Conservation (phyloP, 2,329 filamentous ascomycete species). For the Phialemonium atrogriseum region DNA sequence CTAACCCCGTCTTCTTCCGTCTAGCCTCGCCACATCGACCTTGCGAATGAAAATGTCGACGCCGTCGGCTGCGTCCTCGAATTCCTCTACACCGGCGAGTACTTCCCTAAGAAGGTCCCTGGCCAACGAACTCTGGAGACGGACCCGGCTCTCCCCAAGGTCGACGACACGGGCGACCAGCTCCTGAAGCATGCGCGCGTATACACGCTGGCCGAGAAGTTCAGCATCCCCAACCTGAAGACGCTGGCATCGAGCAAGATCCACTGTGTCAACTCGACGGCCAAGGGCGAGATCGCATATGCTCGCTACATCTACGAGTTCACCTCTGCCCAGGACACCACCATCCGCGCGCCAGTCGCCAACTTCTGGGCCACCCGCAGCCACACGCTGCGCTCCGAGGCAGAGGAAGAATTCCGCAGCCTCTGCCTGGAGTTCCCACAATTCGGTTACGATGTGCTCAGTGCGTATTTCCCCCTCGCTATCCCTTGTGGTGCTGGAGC, state of each 20-base stretch:
- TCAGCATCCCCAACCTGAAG: slow-evolving; percentile 60
- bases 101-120: slow-evolving; percentile 65
- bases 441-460: slow-evolving; percentile 88
- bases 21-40: slow-evolving; percentile 58
- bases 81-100: slow-evolving; percentile 78
- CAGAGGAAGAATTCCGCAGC: slow-evolving; percentile 73
- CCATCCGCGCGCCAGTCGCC: slow-evolving; percentile 75
- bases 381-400: slow-evolving; percentile 76
- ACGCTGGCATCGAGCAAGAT: slow-evolving; percentile 81
- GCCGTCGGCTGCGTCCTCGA: slow-evolving; percentile 74
- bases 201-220: slow-evolving; percentile 80
- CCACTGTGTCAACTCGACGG: slow-evolving; percentile 80
- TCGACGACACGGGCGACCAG: slow-evolving; percentile 73
- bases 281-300: slow-evolving; percentile 84
- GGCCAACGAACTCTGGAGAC: slow-evolving; percentile 60
- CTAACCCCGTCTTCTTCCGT: slow-evolving; percentile 1
- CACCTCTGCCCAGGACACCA: slow-evolving; percentile 58
- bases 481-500: neutral
- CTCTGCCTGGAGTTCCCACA: slow-evolving; percentile 86
- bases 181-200: slow-evolving; percentile 83
- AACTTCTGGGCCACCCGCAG: slow-evolving; percentile 80
- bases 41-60: slow-evolving; percentile 60
- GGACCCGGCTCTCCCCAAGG: slow-evolving; percentile 53
- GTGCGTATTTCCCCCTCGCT: slow-evolving; percentile 42
- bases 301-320: slow-evolving; percentile 83